These are phyloP conservation scores for Silene conica DNA, from an alignment of 148 eudicot genomes.

Conservation along the genomic window DNA sequence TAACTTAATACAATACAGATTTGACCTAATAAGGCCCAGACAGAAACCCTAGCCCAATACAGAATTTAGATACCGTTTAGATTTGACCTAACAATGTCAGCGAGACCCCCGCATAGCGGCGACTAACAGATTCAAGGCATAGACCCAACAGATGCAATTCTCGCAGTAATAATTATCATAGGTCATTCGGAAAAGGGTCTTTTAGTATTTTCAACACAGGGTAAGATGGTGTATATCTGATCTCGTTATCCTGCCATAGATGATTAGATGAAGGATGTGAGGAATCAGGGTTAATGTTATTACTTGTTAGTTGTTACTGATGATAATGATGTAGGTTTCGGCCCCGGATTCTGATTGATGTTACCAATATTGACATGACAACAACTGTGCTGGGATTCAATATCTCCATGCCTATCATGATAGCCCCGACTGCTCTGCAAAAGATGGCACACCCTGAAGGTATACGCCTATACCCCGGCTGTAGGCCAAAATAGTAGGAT, in stretches of 20 bases:
- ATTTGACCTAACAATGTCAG: too few relatives aligned
- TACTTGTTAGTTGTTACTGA: too few relatives aligned
- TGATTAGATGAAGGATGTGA: neutral
- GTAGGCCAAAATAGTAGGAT: neutral
- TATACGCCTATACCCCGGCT: too few relatives aligned
- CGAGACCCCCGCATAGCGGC: too few relatives aligned
- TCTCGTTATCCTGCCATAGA: neutral
- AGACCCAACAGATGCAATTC: too few relatives aligned
- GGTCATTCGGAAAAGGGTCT: too few relatives aligned
- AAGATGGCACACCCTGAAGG: slow-evolving; percentile 99
- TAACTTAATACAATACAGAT: too few relatives aligned
- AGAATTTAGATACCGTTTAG: too few relatives aligned
- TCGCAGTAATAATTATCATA: too few relatives aligned
- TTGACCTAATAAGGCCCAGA: too few relatives aligned
- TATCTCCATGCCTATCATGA: slow-evolving; percentile 92
- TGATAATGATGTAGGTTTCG: slow-evolving; percentile 94
- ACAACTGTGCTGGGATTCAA: slow-evolving; percentile 83
- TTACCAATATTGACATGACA: slow-evolving; percentile 77
- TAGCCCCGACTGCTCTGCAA: slow-evolving; percentile 95
- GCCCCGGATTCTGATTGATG: slow-evolving; percentile 93
- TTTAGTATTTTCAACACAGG: neutral
- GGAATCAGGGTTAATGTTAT: neutral
- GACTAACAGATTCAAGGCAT: too few relatives aligned
- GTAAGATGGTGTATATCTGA: neutral
- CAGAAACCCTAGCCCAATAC: too few relatives aligned